phyloP scores from a whole-genome alignment of 1,139 yeast genomes.

The Hyphopichia fennica region DNA sequence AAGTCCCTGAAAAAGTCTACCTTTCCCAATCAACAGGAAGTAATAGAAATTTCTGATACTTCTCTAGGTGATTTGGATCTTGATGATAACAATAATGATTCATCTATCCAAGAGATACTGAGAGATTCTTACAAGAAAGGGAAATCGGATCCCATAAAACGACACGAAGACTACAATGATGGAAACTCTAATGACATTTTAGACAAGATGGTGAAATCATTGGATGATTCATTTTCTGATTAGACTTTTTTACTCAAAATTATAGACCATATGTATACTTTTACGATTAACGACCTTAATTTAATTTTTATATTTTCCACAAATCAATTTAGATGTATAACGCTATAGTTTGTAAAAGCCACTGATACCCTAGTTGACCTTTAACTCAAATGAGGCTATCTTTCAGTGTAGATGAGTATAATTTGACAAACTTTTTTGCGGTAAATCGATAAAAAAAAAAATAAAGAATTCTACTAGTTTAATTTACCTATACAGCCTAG shows the following conservation, averaged over 20 bases:
- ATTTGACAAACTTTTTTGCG: too few relatives aligned
- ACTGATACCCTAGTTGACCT: too few relatives aligned
- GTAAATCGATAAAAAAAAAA: not conserved
- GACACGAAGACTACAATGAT: too few relatives aligned
- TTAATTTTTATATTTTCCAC: not conserved
- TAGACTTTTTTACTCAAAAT: too few relatives aligned
- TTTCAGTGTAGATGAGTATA: too few relatives aligned
- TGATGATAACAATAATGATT: not conserved
- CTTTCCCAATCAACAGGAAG: not conserved
- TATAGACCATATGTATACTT: not conserved
- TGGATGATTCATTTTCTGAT: too few relatives aligned
- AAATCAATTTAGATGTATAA: not conserved
- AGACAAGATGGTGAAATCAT: too few relatives aligned
- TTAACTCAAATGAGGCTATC: too few relatives aligned
- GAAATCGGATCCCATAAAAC: not conserved
- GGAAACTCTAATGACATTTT: too few relatives aligned
- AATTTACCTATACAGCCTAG: not conserved
- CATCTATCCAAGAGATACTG: not conserved
- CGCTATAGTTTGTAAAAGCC: too few relatives aligned
- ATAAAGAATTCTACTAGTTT: not conserved
- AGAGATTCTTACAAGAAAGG: not conserved
- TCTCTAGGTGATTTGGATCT: not conserved
- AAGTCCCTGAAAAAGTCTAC: too few relatives aligned
- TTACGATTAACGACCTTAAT: too few relatives aligned
- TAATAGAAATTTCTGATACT: not conserved